phyloP scores from a whole-genome alignment of 768 basidiomycete species.

The Termitomyces sp. region DNA sequence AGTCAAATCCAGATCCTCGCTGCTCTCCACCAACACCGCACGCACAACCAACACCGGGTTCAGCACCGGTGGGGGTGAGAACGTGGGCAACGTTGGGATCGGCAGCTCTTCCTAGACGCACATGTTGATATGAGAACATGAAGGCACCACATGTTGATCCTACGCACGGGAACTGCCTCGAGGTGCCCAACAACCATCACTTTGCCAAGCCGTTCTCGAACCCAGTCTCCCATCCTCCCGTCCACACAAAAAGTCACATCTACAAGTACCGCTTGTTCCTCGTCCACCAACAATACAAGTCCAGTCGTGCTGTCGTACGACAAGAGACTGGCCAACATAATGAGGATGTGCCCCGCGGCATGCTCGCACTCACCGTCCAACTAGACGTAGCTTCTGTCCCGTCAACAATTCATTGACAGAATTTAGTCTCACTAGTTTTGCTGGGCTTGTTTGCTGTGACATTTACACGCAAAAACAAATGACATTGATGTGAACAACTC shows the following conservation, averaged over 20 bases:
- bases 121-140: background rate
- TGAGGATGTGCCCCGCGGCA: too few species aligned
- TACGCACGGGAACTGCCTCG: constrained; percentile 27
- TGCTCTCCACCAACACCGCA: constrained; percentile 44
- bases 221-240: constrained; percentile 36
- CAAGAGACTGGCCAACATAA: constrained; percentile 50
- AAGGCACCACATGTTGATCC: constrained; percentile 1
- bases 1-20: constrained; percentile 40
- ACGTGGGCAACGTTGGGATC: constrained; percentile 37
- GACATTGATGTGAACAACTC: background rate
- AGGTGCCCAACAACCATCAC: constrained; percentile 56
- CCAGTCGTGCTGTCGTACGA: constrained; percentile 46
- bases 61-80: constrained; percentile 31
- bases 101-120: constrained; percentile 25
- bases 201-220: constrained; percentile 42
- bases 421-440: constrained; percentile 36
- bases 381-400: constrained; percentile 52
- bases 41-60: constrained; percentile 43
- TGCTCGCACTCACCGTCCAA: constrained; percentile 42
- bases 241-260: constrained; percentile 51
- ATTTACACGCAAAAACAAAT: constrained; percentile 18
- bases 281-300: constrained; percentile 43
- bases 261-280: constrained; percentile 45
- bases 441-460: constrained; percentile 44
- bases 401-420: constrained; percentile 30